Conservation (phyloP, 345 rosid genomes). For the Salix caprea region DNA sequence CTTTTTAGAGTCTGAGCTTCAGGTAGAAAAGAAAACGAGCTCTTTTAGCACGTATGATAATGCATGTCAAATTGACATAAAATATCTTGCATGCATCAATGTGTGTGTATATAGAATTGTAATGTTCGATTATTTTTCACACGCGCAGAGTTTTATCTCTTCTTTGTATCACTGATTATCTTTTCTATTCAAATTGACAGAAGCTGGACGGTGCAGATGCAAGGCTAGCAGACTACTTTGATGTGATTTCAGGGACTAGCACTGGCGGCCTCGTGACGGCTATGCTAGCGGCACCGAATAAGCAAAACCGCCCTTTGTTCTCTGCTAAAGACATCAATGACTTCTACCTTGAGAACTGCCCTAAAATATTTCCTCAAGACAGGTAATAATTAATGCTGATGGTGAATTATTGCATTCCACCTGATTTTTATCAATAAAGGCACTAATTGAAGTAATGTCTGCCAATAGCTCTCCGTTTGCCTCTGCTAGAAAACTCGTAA, state of each 20-base stretch:
- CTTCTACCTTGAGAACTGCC: slow-evolving; percentile 9
- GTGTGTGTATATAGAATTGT: no score
- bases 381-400: background rate
- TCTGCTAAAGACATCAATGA: slow-evolving; percentile 13
- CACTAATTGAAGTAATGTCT: background rate
- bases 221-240: slow-evolving; percentile 13
- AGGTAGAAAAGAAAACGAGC: slow-evolving; percentile 30
- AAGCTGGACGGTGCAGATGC: slow-evolving; percentile 64
- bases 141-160: background rate
- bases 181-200: slow-evolving; percentile 23
- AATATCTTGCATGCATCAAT: no score
- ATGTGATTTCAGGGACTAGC: no score
- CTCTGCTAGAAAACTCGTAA: slow-evolving; percentile 29
- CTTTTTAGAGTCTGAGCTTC: slow-evolving; percentile 63
- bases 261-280: slow-evolving; percentile 29
- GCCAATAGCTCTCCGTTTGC: slow-evolving; percentile 17
- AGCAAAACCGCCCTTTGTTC: slow-evolving; percentile 5
- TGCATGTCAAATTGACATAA: no score
- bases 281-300: slow-evolving; percentile 52
- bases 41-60: no score
- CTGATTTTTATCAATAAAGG: background rate
- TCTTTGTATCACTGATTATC: background rate
- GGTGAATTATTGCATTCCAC: background rate
- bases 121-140: no score
- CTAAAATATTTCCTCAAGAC: slow-evolving; percentile 14